A percentile compares a stretch with the other conserved stretches of the same genome.
phyloP scores from a whole-genome alignment of 352 stramenopile species.

The Globisporangium takayamanum region DNA sequence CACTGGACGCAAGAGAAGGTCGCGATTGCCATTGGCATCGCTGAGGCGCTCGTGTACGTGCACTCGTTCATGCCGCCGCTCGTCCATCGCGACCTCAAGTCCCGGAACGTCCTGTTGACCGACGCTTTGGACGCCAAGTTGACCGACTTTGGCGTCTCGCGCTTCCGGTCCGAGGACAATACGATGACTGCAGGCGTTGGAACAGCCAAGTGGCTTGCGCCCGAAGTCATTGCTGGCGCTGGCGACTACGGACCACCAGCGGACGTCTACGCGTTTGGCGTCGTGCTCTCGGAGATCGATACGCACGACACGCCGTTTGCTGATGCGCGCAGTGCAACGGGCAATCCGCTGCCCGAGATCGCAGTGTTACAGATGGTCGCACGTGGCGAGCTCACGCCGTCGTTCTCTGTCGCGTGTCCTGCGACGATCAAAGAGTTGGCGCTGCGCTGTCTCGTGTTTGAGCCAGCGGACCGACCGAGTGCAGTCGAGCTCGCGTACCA shows the following conservation, averaged over 20 bases:
- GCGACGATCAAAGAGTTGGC: conserved; percentile 28
- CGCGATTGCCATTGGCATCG: conserved; percentile 44
- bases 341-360: conserved; percentile 29
- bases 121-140: conserved; percentile 37
- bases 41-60: conserved; percentile 60
- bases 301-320: conserved; percentile 48
- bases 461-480: conserved; percentile 23
- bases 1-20: conserved; percentile 44
- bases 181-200: conserved; percentile 50
- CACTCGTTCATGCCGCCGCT: conserved; percentile 54
- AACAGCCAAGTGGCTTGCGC: conserved; percentile 45
- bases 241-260: conserved; percentile 38
- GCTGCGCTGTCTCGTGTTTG: conserved; percentile 29
- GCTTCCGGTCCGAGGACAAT: conserved; percentile 30
- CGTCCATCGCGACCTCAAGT: conserved; percentile 57
- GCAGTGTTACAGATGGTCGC: conserved; percentile 48
- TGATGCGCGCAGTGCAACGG: conserved; percentile 19
- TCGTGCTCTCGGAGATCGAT: conserved; percentile 59
- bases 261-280: conserved; percentile 47
- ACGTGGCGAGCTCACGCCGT: conserved; percentile 28
- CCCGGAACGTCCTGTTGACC: conserved; percentile 43
- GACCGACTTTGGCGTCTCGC: conserved; percentile 51
- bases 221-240: conserved; percentile 40
- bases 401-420: conserved; percentile 31
- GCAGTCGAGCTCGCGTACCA: conserved; percentile 40